Conservation (phyloP, 176 grass and related monocot species). For the Oryza brachyantha region DNA sequence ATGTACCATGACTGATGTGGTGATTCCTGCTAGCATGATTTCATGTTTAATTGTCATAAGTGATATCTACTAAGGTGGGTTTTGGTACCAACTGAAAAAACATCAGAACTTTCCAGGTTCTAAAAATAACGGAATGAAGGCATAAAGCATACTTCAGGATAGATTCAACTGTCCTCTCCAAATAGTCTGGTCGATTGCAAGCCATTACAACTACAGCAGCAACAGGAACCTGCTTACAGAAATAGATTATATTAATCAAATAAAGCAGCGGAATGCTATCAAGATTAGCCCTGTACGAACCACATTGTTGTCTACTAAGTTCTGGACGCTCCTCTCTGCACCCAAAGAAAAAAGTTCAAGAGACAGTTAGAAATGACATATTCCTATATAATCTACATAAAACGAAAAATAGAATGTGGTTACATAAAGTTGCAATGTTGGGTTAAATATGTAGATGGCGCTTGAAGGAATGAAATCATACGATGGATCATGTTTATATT, state of each 20-base stretch:
- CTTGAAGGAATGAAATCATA: not conserved
- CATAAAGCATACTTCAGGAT: conserved; percentile 67
- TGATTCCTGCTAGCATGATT: conserved; percentile 4
- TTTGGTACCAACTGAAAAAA: not conserved
- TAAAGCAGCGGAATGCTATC: conserved; percentile 19
- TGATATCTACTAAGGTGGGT: not conserved
- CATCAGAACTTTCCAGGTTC: not conserved
- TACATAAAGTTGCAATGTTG: not conserved
- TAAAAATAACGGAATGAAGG: conserved; percentile 6
- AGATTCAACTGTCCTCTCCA: conserved; percentile 92
- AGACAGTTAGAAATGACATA: conserved; percentile 14
- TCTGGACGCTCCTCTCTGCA: conserved; percentile 78
- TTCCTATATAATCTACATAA: not conserved
- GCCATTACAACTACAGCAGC: conserved; percentile 98
- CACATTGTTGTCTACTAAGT: conserved; percentile 53
- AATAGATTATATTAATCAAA: conserved; percentile 20
- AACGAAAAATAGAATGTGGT: not conserved
- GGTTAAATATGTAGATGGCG: not conserved
- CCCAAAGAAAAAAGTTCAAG: conserved; percentile 42
- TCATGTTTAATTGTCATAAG: not conserved
- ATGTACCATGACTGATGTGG: not conserved
- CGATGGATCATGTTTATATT: not conserved
- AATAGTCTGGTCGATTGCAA: conserved; percentile 96
- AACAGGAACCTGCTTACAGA: conserved; percentile 55
- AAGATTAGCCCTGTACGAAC: conserved; percentile 35